phyloP scores from a whole-genome alignment of 345 rosid genomes.

The Clarkia xantiana region DNA sequence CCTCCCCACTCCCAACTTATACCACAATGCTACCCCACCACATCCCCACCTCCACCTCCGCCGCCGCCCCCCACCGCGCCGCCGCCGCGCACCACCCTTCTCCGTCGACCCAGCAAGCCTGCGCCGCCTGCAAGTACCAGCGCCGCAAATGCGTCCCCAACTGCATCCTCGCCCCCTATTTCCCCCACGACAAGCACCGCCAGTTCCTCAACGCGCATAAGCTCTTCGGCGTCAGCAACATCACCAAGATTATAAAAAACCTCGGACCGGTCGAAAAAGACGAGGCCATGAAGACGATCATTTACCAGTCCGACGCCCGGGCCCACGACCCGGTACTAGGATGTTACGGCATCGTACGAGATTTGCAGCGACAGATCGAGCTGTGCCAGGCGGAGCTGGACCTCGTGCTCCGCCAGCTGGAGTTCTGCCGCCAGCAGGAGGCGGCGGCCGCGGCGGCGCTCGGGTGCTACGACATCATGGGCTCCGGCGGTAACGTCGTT shows the following conservation, averaged over 20 bases:
- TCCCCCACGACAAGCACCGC: constrained; percentile 66
- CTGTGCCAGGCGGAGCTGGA: constrained; percentile 57
- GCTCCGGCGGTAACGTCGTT: not conserved
- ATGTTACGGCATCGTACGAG: constrained; percentile 46
- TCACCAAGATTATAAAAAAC: constrained; percentile 61
- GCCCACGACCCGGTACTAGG: constrained; percentile 84
- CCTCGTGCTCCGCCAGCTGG: constrained; percentile 61
- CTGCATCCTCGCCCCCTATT: constrained; percentile 93
- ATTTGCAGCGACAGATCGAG: constrained; percentile 60
- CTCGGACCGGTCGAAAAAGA: constrained; percentile 53
- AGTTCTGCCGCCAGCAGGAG: constrained; percentile 28
- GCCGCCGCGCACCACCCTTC: constrained; percentile 7
- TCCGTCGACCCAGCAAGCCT: constrained; percentile 32
- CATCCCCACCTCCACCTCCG: constrained; percentile 1
- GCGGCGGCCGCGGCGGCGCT: constrained; percentile 12
- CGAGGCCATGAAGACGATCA: constrained; percentile 75
- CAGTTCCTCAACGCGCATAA: constrained; percentile 94
- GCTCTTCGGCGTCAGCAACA: constrained; percentile 85
- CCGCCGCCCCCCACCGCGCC: constrained; percentile 5
- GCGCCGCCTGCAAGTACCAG: constrained; percentile 97
- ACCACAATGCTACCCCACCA: not conserved
- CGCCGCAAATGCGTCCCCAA: constrained; percentile 86
- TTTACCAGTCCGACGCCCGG: constrained; percentile 75
- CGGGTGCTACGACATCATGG: constrained; percentile 10
- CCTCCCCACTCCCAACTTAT: constrained; percentile 8